Base-by-base conservation (phyloP, 2,329 filamentous ascomycete species). In the Xylariaceae sp. region DNA sequence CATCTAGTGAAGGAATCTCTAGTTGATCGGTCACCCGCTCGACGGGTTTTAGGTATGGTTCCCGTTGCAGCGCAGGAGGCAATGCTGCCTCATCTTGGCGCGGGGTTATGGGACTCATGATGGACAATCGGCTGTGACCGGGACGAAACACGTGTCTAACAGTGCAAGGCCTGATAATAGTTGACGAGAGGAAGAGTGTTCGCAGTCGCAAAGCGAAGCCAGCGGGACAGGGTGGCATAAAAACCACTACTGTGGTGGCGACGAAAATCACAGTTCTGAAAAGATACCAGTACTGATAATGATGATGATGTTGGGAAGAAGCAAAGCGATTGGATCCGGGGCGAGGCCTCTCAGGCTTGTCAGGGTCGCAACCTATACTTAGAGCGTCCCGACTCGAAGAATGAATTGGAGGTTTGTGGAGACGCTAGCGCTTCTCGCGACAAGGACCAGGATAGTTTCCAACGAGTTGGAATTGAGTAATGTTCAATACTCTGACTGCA, bases 1-100 rank as follows among this genome's bases (percentile, higher is more conserved):
- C 87, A 75, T 98, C 94, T 33, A 72, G 51, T n/a, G 69, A 71
- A 24, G 70, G 69, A 14, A 68, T 65, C 62, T 73, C 71, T 23
- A 73, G 56, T 39, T 71, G 59, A 53, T 73, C 71, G 26, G 70
- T 62, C 17, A 73, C 64, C 40, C 74, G 68, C 67, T 76, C 72
- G 41, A 75, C 73, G 3, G 71, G 65, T 43, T 66, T 69, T 39
- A 67, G 64, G 47, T 63, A 61, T 39, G 70, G 67, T 56, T 74
- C 67, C 58, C 67, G 67, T 24, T 48, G 60, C 60, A 67, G 63
- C 57, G 69, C 65, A 65, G 63, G 61, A 45, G 60, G 64, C 54
- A 58, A 57, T 33, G 51, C 60, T 47, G 65, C 64, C 63, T 63
- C 64, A 31, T 60, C 56, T 55, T 66, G 66, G 58, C 63, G 66